These are phyloP conservation scores for Lachancea lanzarotensis DNA, from an alignment of 805 yeast genomes.

Conservation along the genomic window DNA sequence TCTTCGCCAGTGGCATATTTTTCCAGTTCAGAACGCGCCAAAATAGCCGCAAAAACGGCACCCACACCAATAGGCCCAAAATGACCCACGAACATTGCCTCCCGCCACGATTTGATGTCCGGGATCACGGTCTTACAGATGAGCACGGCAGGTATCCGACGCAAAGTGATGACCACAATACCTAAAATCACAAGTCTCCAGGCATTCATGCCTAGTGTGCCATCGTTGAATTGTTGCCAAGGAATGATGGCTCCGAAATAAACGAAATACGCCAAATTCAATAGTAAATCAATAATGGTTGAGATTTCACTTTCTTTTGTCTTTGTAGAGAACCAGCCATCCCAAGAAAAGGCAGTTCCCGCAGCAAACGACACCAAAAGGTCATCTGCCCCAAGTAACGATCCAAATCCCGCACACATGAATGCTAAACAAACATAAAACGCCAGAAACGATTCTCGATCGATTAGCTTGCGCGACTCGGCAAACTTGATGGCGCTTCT, in stretches of 20 bases:
- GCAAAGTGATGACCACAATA: constrained; percentile 61
- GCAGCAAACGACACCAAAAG: constrained; percentile 85
- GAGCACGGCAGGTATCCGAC: constrained; percentile 79
- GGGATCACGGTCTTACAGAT: constrained; percentile 73
- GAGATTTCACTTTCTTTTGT: constrained; percentile 85
- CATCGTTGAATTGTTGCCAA: constrained; percentile 70
- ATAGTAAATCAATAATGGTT: constrained; percentile 76
- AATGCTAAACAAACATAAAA: constrained; percentile 77
- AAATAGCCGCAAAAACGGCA: constrained; percentile 75
- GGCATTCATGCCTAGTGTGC: constrained; percentile 53
- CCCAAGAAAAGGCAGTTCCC: constrained; percentile 92
- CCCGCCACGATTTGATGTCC: constrained; percentile 86
- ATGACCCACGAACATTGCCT: constrained; percentile 89
- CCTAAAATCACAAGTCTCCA: constrained; percentile 80
- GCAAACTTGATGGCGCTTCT: constrained; percentile 70
- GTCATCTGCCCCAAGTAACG: constrained; percentile 84
- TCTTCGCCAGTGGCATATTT: constrained; percentile 41
- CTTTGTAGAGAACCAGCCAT: constrained; percentile 76
- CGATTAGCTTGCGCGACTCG: constrained; percentile 61
- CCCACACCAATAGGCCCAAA: constrained; percentile 97
- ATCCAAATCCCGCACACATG: constrained; percentile 83
- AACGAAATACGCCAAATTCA: constrained; percentile 81
- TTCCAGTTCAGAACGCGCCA: constrained; percentile 70
- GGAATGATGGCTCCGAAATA: constrained; percentile 90
- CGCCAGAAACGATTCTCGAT: constrained; percentile 82